phyloP scores from a whole-genome alignment of 495 filamentous ascomycete genomes.

The Schizothecium vesticola region DNA sequence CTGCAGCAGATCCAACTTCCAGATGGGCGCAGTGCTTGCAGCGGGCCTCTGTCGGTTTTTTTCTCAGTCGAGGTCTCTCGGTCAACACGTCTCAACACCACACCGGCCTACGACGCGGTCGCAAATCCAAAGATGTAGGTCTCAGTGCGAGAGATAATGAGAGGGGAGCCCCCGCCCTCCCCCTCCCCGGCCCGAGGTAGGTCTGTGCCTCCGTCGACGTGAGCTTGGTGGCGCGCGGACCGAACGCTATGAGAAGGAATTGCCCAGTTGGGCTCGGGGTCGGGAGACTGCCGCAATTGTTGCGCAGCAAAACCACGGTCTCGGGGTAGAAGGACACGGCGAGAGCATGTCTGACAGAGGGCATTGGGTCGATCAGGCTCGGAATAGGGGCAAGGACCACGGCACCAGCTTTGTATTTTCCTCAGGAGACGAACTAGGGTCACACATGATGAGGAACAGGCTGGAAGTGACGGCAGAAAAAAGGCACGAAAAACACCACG shows the following conservation, averaged over 20 bases:
- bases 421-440: neutral
- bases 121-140: no score
- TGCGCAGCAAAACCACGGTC: constrained; percentile 6
- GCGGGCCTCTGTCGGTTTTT: neutral
- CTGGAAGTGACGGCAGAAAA: neutral
- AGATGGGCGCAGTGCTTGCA: neutral
- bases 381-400: constrained; percentile 1
- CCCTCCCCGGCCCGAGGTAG: neutral
- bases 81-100: neutral
- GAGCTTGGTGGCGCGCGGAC: constrained; percentile 7
- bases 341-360: neutral
- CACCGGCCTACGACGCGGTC: no score
- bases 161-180: neutral
- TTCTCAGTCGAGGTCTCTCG: neutral
- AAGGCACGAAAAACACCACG: neutral
- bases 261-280: neutral
- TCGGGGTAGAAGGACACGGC: neutral
- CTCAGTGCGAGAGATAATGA: neutral
- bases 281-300: constrained; percentile 4
- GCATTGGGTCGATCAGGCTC: neutral
- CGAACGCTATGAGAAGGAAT: neutral
- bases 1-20: neutral
- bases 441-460: neutral
- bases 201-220: neutral
- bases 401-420: neutral